Evolutionary conservation across 2,329 filamentous ascomycete genomes (phyloP).

Genomic region (Zopfia rhizophila): DNA sequence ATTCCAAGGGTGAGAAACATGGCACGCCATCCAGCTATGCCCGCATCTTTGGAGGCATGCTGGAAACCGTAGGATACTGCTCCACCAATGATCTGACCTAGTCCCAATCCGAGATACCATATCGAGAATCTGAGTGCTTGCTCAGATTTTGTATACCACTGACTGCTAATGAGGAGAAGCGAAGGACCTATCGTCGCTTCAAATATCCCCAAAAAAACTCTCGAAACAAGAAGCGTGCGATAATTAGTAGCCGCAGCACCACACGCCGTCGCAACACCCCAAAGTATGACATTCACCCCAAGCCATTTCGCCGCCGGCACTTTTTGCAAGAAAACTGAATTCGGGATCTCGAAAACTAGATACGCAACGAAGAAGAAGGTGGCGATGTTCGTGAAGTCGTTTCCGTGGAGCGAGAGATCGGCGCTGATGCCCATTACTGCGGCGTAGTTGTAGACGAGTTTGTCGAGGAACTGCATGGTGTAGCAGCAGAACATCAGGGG

Average conservation of each 20-base stretch:
- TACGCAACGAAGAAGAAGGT: slow-evolving; percentile 50
- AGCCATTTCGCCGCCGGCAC: slow-evolving; percentile 65
- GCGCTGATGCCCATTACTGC: slow-evolving; percentile 54
- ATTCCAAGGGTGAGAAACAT: slow-evolving; percentile 35
- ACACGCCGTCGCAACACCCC: slow-evolving; percentile 59
- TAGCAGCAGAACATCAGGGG: slow-evolving; percentile 37
- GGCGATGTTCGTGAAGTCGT: slow-evolving; percentile 49
- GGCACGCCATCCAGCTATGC: slow-evolving; percentile 28
- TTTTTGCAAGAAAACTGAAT: slow-evolving; percentile 62
- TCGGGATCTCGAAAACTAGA: slow-evolving; percentile 50
- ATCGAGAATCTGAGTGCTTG: slow-evolving; percentile 70
- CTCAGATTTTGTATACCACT: slow-evolving; percentile 65
- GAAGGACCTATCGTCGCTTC: slow-evolving; percentile 64
- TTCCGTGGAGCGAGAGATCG: slow-evolving; percentile 45
- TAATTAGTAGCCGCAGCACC: slow-evolving; percentile 60
- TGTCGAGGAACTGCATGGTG: slow-evolving; percentile 34
- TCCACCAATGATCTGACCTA: slow-evolving; percentile 46
- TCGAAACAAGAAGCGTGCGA: slow-evolving; percentile 58
- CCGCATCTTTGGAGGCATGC: slow-evolving; percentile 23
- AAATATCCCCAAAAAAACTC: slow-evolving; percentile 63
- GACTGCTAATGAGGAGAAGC: slow-evolving; percentile 64
- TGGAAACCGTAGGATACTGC: slow-evolving; percentile 50
- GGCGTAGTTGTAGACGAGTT: slow-evolving; percentile 48
- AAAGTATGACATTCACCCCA: slow-evolving; percentile 54
- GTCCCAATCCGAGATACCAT: slow-evolving; percentile 71